Conservation (phyloP, 2,329 filamentous ascomycete species). For the Clonostachys sp. region DNA sequence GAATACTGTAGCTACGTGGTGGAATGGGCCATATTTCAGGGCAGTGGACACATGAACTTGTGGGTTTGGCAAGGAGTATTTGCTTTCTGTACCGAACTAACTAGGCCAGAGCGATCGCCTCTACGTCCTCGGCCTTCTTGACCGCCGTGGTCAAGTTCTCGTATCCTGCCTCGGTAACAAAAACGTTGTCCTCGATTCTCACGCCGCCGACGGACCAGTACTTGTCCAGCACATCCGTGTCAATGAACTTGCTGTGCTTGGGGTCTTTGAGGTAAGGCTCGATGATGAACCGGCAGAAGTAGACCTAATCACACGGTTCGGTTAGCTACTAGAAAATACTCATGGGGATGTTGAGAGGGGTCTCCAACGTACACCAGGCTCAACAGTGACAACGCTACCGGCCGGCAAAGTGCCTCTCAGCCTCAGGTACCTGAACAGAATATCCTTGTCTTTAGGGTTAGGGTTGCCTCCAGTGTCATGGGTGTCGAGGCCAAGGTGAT, state of each 20-base stretch:
- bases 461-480: conserved; percentile 81
- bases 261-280: conserved; percentile 72
- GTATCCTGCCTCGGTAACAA: conserved; percentile 64
- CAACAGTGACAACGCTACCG: conserved; percentile 85
- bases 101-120: conserved; percentile 22
- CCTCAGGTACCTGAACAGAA: conserved; percentile 82
- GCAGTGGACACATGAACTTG: no score
- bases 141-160: conserved; percentile 70
- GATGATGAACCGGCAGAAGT: conserved; percentile 89
- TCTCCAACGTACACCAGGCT: conserved; percentile 68
- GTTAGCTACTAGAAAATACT: background rate
- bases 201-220: conserved; percentile 84
- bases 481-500: conserved; percentile 89
- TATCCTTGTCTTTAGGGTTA: conserved; percentile 74
- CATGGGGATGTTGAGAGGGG: background rate
- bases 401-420: conserved; percentile 72
- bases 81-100: no score
- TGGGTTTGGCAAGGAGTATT: no score
- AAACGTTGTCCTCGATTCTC: conserved; percentile 65
- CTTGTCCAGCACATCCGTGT: conserved; percentile 64
- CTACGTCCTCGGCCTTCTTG: conserved; percentile 62
- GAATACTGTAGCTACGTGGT: no score
- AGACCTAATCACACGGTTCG: conserved; percentile 48
- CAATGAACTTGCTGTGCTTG: conserved; percentile 71
- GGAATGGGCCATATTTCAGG: no score